These are phyloP conservation scores for Craspedostauros australis DNA, from an alignment of 108 stramenopile species.

Conservation along the genomic window DNA sequence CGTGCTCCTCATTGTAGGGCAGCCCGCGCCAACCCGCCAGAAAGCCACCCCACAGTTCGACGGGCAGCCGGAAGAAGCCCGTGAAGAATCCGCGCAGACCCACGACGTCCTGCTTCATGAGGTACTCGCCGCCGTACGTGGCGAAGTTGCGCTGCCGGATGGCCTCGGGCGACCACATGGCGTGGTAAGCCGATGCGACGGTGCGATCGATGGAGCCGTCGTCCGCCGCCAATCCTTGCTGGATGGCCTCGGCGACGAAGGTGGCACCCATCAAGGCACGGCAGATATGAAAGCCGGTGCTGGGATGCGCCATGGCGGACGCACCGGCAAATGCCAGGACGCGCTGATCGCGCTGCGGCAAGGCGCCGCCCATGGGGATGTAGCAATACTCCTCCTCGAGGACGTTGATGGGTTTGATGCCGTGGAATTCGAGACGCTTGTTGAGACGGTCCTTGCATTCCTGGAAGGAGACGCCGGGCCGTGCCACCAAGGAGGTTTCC, in stretches of 20 bases:
- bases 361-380: slow-evolving; percentile 93
- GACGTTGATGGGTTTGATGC: slow-evolving; percentile 72
- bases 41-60: slow-evolving; percentile 91
- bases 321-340: slow-evolving; percentile 88
- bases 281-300: slow-evolving; percentile 90
- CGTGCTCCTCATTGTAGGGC: slow-evolving; percentile 88
- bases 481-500: slow-evolving; percentile 91
- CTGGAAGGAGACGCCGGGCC: slow-evolving; percentile 82
- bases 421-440: slow-evolving; percentile 72
- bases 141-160: slow-evolving; percentile 91
- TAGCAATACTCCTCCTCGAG: slow-evolving; percentile 95
- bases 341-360: slow-evolving; percentile 82
- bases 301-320: slow-evolving; percentile 90
- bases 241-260: slow-evolving; percentile 67
- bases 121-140: slow-evolving; percentile 93
- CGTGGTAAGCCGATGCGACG: slow-evolving; percentile 80
- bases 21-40: slow-evolving; percentile 92
- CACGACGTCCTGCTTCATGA: slow-evolving; percentile 90
- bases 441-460: slow-evolving; percentile 89
- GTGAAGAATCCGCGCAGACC: slow-evolving; percentile 94
- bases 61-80: slow-evolving; percentile 87
- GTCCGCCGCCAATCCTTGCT: slow-evolving; percentile 24
- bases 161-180: slow-evolving; percentile 82
- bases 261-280: slow-evolving; percentile 67
- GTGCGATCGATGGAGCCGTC: slow-evolving; percentile 69